Conservation (phyloP, 768 basidiomycete genomes). For the Phlegmacium glaucopus region DNA sequence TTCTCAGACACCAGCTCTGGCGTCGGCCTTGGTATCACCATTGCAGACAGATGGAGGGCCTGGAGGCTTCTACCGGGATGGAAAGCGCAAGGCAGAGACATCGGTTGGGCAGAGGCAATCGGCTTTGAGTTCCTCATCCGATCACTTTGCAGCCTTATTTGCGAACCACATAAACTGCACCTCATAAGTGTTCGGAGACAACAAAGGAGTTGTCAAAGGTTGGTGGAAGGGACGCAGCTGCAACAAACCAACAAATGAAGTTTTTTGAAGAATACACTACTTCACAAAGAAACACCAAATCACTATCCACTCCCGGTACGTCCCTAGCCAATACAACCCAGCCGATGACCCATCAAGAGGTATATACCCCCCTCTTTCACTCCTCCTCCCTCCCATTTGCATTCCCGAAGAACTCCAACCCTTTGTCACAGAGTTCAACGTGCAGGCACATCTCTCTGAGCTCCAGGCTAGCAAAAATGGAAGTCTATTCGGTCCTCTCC, state of each 20-base stretch:
- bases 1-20: constrained; percentile 32
- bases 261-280: constrained; percentile 22
- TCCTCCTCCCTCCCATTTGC: constrained; percentile 24
- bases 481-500: no score
- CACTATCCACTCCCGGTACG: constrained; percentile 26
- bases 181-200: no score
- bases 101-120: constrained; percentile 43
- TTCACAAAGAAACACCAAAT: background rate
- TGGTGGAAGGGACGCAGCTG: no score
- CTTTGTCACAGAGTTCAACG: constrained; percentile 23
- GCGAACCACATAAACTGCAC: no score
- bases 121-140: constrained; percentile 39
- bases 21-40: constrained; percentile 20
- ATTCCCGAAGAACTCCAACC: constrained; percentile 21
- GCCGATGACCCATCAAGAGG: constrained; percentile 35
- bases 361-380: constrained; percentile 10
- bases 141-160: no score
- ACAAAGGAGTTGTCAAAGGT: no score
- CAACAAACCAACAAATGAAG: constrained; percentile 20
- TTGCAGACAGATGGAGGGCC: background rate
- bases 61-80: constrained; percentile 15
- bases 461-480: background rate
- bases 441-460: constrained; percentile 7
- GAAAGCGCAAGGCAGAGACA: constrained; percentile 28
- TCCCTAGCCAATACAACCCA: constrained; percentile 31